A percentile compares a stretch with the other conserved stretches of the same genome.
Conservation (phyloP, 495 filamentous ascomycete species). For the Platismatia glauca region DNA sequence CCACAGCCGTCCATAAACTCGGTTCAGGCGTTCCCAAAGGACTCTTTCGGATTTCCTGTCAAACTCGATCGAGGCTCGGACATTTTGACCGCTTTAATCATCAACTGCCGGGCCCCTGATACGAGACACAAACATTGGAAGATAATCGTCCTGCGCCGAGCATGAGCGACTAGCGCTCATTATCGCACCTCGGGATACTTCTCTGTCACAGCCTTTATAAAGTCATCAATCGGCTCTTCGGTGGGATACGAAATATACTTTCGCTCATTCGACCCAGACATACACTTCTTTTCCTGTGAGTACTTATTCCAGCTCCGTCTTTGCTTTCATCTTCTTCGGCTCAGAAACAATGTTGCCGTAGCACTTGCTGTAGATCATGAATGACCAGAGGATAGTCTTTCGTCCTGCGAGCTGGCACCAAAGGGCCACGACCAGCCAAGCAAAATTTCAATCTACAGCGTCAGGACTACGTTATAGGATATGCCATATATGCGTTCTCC, state of each 20-base stretch:
- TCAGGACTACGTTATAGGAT: neutral
- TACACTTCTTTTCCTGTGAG: neutral
- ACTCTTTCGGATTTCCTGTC: constrained; percentile 8
- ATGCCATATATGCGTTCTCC: constrained; percentile 13
- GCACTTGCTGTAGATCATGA: neutral
- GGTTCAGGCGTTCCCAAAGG: neutral
- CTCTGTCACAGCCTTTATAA: neutral
- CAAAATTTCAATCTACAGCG: neutral
- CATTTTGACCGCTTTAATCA: constrained; percentile 2
- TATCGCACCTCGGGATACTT: neutral
- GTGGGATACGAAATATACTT: neutral
- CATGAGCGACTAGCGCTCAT: neutral
- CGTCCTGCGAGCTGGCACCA: neutral
- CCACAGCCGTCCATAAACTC: neutral
- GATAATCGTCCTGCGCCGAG: neutral
- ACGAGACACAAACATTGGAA: neutral
- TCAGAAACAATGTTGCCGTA: neutral
- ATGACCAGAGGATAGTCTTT: neutral
- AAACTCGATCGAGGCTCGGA: neutral
- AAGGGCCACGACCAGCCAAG: neutral
- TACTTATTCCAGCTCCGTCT: neutral
- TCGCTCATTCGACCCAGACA: neutral
- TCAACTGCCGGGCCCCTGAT: neutral
- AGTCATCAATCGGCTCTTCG: neutral
- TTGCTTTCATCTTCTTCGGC: neutral